Evolutionary conservation across 108 stramenopile species (phyloP), one percentile per base, ranked within the genome.

Genomic region (Cyclotella baltica): DNA sequence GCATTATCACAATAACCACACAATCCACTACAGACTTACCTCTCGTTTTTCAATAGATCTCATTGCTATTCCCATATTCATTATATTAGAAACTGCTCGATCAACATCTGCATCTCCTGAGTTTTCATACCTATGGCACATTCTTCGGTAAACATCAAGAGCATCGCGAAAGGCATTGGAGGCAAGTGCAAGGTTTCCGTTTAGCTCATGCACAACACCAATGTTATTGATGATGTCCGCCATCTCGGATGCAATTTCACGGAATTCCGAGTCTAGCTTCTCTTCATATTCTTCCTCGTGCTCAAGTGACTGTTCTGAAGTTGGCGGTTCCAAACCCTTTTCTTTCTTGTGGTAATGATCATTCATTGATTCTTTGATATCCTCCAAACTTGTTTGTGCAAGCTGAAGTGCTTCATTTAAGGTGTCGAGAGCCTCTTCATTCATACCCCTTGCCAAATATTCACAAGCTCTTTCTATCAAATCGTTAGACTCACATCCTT

Each of bases 1-100:
- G n/a, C n/a, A n/a, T n/a, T n/a, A n/a, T n/a, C n/a, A n/a, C n/a
- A n/a, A n/a, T n/a, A n/a, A n/a, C n/a, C n/a, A n/a, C n/a, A n/a
- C n/a, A n/a, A n/a, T n/a, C n/a, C n/a, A n/a, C n/a, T n/a, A n/a
- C n/a, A n/a, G n/a, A n/a, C n/a, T n/a, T n/a, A n/a, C n/a, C n/a
- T 67, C 51, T 20, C 82, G 76, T 34, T 55, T 70, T 2, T 72
- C 56, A 31, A 65, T 66, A 27, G 72, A 62, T 13, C 72, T 72
- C 59, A 73, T 51, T 11, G 82, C 82, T 38, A 83, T 83, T 15
- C 82, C 71, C 72, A 83, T 67, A 51, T 83, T 76, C 76, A 83
- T 76, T 48, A 83, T 76, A 55, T 83, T 83, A 22, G 43, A 68
- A 9, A 83, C 82, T 19, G 82, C 76, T 25, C 76, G 55, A 73